Base-by-base conservation (phyloP, 805 yeast species). In the Yueomyces sp. region DNA sequence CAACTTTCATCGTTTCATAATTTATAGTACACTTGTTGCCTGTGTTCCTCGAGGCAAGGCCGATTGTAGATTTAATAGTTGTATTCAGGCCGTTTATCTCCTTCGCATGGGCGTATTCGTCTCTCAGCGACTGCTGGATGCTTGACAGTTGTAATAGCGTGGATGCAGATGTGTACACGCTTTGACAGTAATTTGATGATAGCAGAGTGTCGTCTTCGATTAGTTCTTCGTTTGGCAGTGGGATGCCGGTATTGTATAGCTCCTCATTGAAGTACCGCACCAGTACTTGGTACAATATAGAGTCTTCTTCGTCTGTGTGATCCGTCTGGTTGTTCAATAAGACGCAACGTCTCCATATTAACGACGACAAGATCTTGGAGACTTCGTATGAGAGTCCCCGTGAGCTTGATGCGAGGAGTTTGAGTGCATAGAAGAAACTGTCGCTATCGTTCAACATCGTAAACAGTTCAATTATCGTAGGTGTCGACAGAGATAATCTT, bases 261-360 rank as follows among this genome's bases (percentile, higher is more conserved):
- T 56, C 54, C 38, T 67, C 69, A 36, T 56, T 49, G 46, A 67
- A 66, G 37, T 46, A 61, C 36, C 51, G 49, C 8, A 58, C 47
- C n/a, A 74, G 49, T 0, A 83, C 74, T 43, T 64, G 62, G 56
- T 59, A 77, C 9, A 77, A 55, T 0, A 64, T 56, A 44, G 53
- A 64, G 36, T 70, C 73, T 41, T 69, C 74, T 2, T 70, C 58
- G 42, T 68, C 62, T 41, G 57, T 60, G 6, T 9, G 33, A 44
- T 67, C 61, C 4, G 55, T 47, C 81, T 84, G 76, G 48, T 74
- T 68, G 49, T 80, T 82, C 47, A 51, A 59, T 40, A 65, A 60
- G 27, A 83, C 59, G 40, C 81, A 65, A 48, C 87, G 65, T 49
- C 74, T 68, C 86, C 88, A 82, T 0, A 79, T 60, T 6, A 67